phyloP scores from a whole-genome alignment of 2,329 filamentous ascomycete genomes.

The Geosmithia putterillii region DNA sequence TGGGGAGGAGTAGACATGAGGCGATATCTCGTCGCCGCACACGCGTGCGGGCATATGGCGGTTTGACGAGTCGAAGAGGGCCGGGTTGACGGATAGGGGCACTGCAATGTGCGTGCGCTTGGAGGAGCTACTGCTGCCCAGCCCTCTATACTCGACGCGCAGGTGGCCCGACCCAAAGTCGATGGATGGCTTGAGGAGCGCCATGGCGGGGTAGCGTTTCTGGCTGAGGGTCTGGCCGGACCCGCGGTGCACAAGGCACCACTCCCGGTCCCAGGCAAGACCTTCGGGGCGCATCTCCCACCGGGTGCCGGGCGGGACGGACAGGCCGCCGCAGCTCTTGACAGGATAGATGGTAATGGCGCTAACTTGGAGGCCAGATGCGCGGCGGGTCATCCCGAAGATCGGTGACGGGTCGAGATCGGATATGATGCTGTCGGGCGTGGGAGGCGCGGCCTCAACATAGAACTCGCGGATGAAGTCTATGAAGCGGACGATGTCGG shows the following conservation, averaged over 20 bases:
- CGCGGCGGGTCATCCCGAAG: background rate
- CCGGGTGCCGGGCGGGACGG: constrained; percentile 44
- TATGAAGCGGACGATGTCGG: constrained; percentile 62
- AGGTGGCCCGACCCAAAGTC: constrained; percentile 59
- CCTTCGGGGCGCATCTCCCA: constrained; percentile 80
- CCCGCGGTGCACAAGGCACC: constrained; percentile 83
- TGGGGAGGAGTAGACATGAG: constrained; percentile 56
- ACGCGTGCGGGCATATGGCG: constrained; percentile 50
- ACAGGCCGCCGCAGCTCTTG: constrained; percentile 81
- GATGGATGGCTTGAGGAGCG: constrained; percentile 62
- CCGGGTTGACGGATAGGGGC: constrained; percentile 58
- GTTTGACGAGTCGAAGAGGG: constrained; percentile 31
- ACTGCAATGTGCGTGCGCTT: constrained; percentile 23
- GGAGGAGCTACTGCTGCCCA: background rate
- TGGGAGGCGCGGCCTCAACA: constrained; percentile 8
- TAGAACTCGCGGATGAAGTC: constrained; percentile 63
- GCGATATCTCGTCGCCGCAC: constrained; percentile 67
- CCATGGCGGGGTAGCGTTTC: constrained; percentile 82
- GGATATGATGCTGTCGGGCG: too few relatives aligned
- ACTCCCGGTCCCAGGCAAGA: constrained; percentile 88
- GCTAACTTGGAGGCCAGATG: constrained; percentile 30
- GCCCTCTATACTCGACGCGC: constrained; percentile 29
- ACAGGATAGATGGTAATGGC: constrained; percentile 73
- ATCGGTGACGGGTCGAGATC: background rate
- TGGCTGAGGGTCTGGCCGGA: constrained; percentile 78